phyloP scores from a whole-genome alignment of 2,329 filamentous ascomycete species.

The Sarocladium oryzae region DNA sequence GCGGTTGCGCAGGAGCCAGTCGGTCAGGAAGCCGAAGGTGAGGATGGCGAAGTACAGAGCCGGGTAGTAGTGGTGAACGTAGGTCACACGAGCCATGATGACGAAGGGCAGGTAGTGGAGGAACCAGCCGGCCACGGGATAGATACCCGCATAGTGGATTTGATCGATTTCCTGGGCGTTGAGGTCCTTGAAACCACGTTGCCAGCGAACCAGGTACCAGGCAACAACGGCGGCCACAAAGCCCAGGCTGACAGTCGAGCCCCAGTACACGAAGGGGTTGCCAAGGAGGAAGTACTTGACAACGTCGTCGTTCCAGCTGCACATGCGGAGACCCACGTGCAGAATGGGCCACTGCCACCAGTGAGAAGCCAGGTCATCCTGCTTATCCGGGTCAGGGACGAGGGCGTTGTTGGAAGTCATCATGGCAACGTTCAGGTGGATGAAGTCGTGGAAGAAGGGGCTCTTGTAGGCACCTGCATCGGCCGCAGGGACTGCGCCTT shows the following conservation, averaged over 20 bases:
- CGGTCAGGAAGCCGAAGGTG: constrained; percentile 76
- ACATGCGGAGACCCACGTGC: constrained; percentile 95
- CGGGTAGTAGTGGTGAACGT: constrained; percentile 98
- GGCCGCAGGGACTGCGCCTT: constrained; percentile 65
- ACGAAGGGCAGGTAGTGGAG: constrained; percentile 94
- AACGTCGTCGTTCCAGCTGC: constrained; percentile 90
- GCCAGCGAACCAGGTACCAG: constrained; percentile 93
- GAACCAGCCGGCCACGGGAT: constrained; percentile 90
- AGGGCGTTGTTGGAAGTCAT: constrained; percentile 99
- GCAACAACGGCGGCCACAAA: constrained; percentile 64
- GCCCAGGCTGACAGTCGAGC: constrained; percentile 71
- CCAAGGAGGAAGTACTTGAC: constrained; percentile 98
- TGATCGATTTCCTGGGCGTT: constrained; percentile 77
- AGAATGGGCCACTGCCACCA: constrained; percentile 99
- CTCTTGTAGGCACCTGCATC: constrained; percentile 92
- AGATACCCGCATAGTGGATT: constrained; percentile 88
- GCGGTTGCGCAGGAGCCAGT: constrained; percentile 71
- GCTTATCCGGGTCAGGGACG: constrained; percentile 96
- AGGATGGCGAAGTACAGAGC: constrained; percentile 97
- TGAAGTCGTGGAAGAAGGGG: constrained; percentile 94
- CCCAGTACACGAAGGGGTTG: constrained; percentile 96
- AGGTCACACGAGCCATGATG: constrained; percentile 97
- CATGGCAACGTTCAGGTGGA: constrained; percentile 98
- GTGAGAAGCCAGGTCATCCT: constrained; percentile 91
- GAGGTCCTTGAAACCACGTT: constrained; percentile 85